These are phyloP conservation scores for Aspergillus pseudonomiae DNA, from an alignment of 2,329 filamentous ascomycete species.

Conservation along the genomic window DNA sequence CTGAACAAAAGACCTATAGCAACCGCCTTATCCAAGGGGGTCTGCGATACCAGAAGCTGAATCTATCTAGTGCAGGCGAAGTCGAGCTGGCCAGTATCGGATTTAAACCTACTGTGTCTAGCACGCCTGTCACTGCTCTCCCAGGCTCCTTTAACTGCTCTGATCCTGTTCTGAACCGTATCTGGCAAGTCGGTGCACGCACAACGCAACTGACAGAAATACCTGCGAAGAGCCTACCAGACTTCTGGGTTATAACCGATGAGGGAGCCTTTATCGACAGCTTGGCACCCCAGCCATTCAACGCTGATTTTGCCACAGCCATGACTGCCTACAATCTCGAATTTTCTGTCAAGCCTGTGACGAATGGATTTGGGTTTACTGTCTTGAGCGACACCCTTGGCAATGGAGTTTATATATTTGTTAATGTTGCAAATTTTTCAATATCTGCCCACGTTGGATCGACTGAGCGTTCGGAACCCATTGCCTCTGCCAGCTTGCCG, in stretches of 20 bases:
- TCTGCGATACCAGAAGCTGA: conserved; percentile 43
- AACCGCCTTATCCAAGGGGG: conserved; percentile 43
- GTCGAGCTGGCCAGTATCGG: conserved; percentile 33
- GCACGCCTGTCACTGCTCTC: conserved; percentile 3
- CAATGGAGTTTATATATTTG: no score
- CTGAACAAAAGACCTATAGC: conserved; percentile 20
- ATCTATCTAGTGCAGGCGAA: conserved; percentile 34
- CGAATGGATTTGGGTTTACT: not conserved
- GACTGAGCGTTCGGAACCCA: no score
- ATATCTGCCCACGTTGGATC: no score
- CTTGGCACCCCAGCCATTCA: no score
- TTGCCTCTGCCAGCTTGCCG: no score
- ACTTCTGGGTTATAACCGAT: conserved; percentile 19
- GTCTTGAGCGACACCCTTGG: no score
- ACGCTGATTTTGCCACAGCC: not conserved
- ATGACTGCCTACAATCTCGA: conserved; percentile 13
- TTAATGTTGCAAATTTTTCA: no score
- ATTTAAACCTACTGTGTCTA: conserved; percentile 28
- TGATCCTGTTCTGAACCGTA: conserved; percentile 12
- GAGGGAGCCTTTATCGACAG: conserved; percentile 10
- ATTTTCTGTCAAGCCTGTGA: conserved; percentile 27
- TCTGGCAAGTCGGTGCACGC: conserved; percentile 19
- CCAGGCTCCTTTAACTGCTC: conserved; percentile 20
- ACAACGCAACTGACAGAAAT: conserved; percentile 19
- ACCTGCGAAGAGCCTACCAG: conserved; percentile 11